Percentiles rank a stretch among this genome's conserved stretches.
phyloP scores from a whole-genome alignment of 495 filamentous ascomycete species.

The Podospora pseudocomata region DNA sequence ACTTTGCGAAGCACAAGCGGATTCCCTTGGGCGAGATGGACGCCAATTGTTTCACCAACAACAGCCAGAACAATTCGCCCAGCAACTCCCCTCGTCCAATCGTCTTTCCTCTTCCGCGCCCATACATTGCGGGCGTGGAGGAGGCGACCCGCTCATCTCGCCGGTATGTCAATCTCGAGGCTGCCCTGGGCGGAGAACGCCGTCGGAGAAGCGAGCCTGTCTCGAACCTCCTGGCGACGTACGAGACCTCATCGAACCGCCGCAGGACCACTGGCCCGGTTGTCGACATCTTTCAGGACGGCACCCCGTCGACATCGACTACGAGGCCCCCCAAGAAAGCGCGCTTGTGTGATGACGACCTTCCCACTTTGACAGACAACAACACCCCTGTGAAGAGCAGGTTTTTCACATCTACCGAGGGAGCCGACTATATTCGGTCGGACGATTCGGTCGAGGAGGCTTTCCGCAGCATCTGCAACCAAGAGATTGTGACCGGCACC shows the following conservation, averaged over 20 bases:
- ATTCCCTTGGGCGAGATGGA: constrained; percentile 83
- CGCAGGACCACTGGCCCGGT: constrained; percentile 32
- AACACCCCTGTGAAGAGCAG: constrained; percentile 37
- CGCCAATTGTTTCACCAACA: constrained; percentile 65
- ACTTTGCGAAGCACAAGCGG: constrained; percentile 68
- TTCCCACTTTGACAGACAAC: constrained; percentile 14
- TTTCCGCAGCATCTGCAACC: constrained; percentile 27
- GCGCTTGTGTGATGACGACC: constrained; percentile 43
- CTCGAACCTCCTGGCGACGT: constrained; percentile 32
- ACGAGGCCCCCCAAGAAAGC: constrained; percentile 49
- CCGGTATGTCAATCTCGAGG: constrained; percentile 22
- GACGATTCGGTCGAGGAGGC: constrained; percentile 48
- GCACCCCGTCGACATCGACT: constrained; percentile 20
- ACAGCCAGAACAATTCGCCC: constrained; percentile 24
- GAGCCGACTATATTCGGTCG: constrained; percentile 35
- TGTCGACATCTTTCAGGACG: constrained; percentile 24
- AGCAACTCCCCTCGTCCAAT: constrained; percentile 35
- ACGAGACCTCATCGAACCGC: constrained; percentile 26
- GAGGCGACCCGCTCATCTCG: constrained; percentile 19
- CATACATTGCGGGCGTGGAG: constrained; percentile 38
- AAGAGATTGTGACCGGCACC: constrained; percentile 20
- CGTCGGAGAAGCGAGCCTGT: constrained; percentile 43
- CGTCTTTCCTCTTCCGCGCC: constrained; percentile 47
- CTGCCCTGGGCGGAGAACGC: constrained; percentile 12
- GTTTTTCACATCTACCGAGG: constrained; percentile 37